These are phyloP conservation scores for Xylariales sp. DNA, from an alignment of 2,329 filamentous ascomycete genomes.

Conservation along the genomic window DNA sequence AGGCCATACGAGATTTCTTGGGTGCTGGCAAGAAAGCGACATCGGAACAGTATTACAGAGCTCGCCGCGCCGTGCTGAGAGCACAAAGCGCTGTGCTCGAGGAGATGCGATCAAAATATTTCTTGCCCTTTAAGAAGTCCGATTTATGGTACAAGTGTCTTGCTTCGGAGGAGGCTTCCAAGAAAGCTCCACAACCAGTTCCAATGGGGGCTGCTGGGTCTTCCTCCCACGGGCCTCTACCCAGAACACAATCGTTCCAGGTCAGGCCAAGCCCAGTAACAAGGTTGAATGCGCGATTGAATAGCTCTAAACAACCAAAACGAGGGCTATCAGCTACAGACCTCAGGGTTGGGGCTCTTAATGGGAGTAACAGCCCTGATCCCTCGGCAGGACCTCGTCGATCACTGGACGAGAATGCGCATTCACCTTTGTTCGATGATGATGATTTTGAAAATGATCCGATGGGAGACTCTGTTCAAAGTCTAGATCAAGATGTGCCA, in stretches of 20 bases:
- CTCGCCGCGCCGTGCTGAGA: slow-evolving; percentile 73
- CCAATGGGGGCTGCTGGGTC: slow-evolving; percentile 17
- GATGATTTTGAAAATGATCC: slow-evolving; percentile 71
- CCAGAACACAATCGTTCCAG: slow-evolving; percentile 31
- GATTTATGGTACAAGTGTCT: slow-evolving; percentile 96
- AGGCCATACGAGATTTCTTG: slow-evolving; percentile 72
- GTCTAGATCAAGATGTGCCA: slow-evolving; percentile 68
- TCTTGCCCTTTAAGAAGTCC: slow-evolving; percentile 83
- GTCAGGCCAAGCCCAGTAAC: slow-evolving; percentile 40
- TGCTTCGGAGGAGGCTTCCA: slow-evolving; percentile 73
- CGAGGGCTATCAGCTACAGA: slow-evolving; percentile 46
- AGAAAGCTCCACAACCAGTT: slow-evolving; percentile 19
- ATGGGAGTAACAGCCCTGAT: slow-evolving; percentile 32
- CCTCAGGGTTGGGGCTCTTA: slow-evolving; percentile 32
- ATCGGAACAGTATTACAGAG: slow-evolving; percentile 75
- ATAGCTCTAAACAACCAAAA: slow-evolving; percentile 24
- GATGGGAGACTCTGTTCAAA: slow-evolving; percentile 68
- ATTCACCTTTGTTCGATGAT: slow-evolving; percentile 69
- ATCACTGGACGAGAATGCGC: slow-evolving; percentile 65
- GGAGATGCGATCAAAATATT: slow-evolving; percentile 76
- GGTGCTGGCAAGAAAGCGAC: slow-evolving; percentile 72
- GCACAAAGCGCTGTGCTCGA: slow-evolving; percentile 82
- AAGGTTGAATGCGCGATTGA: slow-evolving; percentile 34
- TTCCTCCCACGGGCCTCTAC: slow-evolving; percentile 19
- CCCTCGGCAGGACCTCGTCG: slow-evolving; percentile 44